These are phyloP conservation scores for Boletus vermiculosoides DNA, from an alignment of 768 basidiomycete species.

Conservation along the genomic window DNA sequence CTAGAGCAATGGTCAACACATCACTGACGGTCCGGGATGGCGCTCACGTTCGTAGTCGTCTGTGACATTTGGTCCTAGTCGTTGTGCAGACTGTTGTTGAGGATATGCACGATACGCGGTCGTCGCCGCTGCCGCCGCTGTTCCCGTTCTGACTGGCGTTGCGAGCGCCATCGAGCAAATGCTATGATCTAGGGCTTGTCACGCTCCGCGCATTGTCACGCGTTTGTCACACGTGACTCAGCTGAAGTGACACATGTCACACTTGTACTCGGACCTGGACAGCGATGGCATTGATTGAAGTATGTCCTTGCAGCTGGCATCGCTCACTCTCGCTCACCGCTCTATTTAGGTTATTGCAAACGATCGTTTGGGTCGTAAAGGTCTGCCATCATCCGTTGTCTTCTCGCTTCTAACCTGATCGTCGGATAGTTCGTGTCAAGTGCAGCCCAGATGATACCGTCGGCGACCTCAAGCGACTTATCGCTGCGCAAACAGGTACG, in stretches of 20 bases:
- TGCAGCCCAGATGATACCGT: conserved; percentile 95
- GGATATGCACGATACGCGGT: conserved; percentile 28
- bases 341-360: conserved; percentile 81
- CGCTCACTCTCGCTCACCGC: background rate
- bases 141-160: conserved; percentile 30
- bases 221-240: conserved; percentile 19
- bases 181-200: conserved; percentile 5
- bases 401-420: conserved; percentile 4
- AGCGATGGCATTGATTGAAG: conserved; percentile 57
- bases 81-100: conserved; percentile 18
- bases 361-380: conserved; percentile 93
- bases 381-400: conserved; percentile 36
- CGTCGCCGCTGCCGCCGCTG: conserved; percentile 13
- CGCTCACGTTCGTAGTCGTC: conserved; percentile 77
- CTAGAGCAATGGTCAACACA: conserved; percentile 36
- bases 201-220: conserved; percentile 22
- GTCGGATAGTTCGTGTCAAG: conserved; percentile 82
- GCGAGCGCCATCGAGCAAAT: conserved; percentile 27
- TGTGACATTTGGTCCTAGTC: conserved; percentile 45
- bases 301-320: conserved; percentile 18
- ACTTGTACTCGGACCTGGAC: background rate
- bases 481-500: conserved; percentile 95
- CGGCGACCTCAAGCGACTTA: conserved; percentile 95
- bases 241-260: conserved; percentile 15
- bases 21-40: background rate